phyloP scores from a whole-genome alignment of 2,329 filamentous ascomycete genomes.

The Ophiostoma quercus region DNA sequence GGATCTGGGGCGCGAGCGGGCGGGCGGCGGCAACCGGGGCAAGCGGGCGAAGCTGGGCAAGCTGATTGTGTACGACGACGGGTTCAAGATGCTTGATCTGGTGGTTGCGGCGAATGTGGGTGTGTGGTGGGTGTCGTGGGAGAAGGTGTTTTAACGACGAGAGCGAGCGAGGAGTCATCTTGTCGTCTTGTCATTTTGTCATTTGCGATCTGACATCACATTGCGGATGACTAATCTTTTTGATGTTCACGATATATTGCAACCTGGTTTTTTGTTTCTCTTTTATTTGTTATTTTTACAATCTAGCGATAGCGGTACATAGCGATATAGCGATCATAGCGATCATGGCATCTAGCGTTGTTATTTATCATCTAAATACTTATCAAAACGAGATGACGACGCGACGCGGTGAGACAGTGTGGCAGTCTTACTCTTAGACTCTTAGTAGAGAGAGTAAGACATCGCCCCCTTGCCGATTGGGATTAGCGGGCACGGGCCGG shows the following conservation, averaged over 20 bases:
- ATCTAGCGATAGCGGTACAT: background rate
- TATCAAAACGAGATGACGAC: background rate
- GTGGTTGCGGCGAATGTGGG: conserved; percentile 87
- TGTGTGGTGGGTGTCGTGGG: conserved; percentile 89
- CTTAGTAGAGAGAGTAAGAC: background rate
- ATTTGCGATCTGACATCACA: too few species aligned
- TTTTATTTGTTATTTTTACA: background rate
- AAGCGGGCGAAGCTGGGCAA: conserved; percentile 91
- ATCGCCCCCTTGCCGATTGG: background rate
- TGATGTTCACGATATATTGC: background rate
- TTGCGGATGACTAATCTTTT: background rate
- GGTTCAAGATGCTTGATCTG: conserved; percentile 91
- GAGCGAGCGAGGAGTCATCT: too few species aligned
- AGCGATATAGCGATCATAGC: conserved; percentile 1
- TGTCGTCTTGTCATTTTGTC: too few species aligned
- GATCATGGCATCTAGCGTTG: background rate
- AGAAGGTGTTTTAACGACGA: conserved; percentile 41
- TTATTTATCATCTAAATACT: background rate
- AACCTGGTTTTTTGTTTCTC: too few species aligned
- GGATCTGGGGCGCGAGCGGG: conserved; percentile 72
- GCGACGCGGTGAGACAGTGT: conserved; percentile 6
- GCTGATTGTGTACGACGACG: conserved; percentile 81
- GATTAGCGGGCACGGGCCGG: conserved; percentile 9
- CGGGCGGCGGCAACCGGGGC: conserved; percentile 79
- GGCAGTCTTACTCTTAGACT: background rate